phyloP scores from a whole-genome alignment of 176 grass and related monocot genomes.

The Poa pratensis region DNA sequence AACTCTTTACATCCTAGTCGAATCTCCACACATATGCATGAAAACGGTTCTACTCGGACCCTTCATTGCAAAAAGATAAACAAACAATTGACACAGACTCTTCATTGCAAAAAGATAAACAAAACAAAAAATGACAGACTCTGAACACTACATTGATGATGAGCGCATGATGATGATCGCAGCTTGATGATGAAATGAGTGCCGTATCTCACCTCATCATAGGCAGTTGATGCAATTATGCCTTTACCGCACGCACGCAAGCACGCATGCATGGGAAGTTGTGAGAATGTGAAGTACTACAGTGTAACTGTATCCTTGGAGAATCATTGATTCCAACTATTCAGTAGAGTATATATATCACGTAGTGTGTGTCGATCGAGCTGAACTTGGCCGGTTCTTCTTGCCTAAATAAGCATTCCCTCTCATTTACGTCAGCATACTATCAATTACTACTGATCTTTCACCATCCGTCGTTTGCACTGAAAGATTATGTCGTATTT shows the following conservation, averaged over 20 bases:
- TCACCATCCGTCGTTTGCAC: background rate
- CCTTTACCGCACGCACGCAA: background rate
- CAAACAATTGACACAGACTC: no score
- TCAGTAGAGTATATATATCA: background rate
- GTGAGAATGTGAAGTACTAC: conserved; percentile 18
- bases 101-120: no score
- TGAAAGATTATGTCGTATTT: no score
- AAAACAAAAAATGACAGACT: no score
- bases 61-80: no score
- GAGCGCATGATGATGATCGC: no score
- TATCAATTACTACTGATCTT: no score
- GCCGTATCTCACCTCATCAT: background rate
- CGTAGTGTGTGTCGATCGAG: background rate
- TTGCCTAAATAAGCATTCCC: conserved; percentile 1
- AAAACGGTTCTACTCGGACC: no score
- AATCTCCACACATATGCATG: no score
- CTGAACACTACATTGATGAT: no score
- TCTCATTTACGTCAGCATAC: background rate
- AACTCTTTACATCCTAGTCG: no score
- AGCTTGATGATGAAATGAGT: no score
- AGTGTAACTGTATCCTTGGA: conserved; percentile 23
- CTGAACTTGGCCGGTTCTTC: background rate
- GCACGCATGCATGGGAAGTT: conserved; percentile 15
- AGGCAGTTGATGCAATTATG: conserved; percentile 39
- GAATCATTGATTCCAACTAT: conserved; percentile 28